A percentile compares a stretch with the other conserved stretches of the same genome.
phyloP scores from a whole-genome alignment of 1,284 basidiomycete species.

The Cystobasidium pallidum region DNA sequence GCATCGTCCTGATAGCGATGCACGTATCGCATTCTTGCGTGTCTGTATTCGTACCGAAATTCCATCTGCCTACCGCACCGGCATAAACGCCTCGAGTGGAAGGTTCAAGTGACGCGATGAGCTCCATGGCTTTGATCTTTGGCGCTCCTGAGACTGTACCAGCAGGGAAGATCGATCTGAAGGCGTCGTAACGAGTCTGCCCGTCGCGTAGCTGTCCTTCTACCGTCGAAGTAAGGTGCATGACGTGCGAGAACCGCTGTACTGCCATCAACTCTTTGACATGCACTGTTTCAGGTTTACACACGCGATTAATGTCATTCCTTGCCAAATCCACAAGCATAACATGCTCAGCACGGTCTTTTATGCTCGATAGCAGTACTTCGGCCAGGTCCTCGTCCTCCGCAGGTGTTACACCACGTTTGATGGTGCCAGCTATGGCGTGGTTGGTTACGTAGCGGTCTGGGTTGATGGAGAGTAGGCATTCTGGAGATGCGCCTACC shows the following conservation, averaged over 20 bases:
- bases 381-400: constrained; percentile 83
- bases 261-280: constrained; percentile 94
- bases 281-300: constrained; percentile 90
- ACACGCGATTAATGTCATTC: constrained; percentile 99
- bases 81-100: constrained; percentile 94
- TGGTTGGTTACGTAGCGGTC: constrained; percentile 93
- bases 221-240: constrained; percentile 94
- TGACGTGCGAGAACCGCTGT: constrained; percentile 97
- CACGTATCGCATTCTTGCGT: constrained; percentile 95
- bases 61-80: constrained; percentile 94
- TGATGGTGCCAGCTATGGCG: constrained; percentile 94
- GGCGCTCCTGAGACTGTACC: constrained; percentile 99
- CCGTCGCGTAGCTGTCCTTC: constrained; percentile 83
- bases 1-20: constrained; percentile 98
- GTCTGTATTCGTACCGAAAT: constrained; percentile 69
- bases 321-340: constrained; percentile 98
- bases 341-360: constrained; percentile 97
- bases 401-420: constrained; percentile 66
- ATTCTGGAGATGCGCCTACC: constrained; percentile 96
- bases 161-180: constrained; percentile 98
- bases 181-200: constrained; percentile 92
- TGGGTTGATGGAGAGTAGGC: constrained; percentile 87
- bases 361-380: constrained; percentile 78
- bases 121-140: constrained; percentile 97
- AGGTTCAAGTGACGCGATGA: constrained; percentile 82